These are phyloP conservation scores for Petrea volubilis DNA, from an alignment of 257 asterid species.

Conservation along the genomic window DNA sequence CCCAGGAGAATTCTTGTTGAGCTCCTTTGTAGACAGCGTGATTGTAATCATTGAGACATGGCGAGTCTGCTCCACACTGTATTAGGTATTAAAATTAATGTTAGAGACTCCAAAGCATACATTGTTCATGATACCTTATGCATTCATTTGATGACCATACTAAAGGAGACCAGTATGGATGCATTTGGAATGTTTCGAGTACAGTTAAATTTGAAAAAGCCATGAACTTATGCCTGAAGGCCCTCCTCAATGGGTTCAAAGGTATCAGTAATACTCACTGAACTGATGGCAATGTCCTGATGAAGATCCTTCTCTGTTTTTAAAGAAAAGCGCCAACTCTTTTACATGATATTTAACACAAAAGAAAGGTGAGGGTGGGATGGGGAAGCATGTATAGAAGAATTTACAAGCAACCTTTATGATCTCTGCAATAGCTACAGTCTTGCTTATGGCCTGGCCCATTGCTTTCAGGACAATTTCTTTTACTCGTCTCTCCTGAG, in stretches of 20 bases:
- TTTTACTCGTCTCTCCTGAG: slow-evolving; percentile 55
- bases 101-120: not conserved
- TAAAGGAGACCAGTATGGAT: not conserved
- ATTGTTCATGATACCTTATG: not conserved
- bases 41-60: slow-evolving; percentile 77
- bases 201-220: not conserved
- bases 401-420: slow-evolving; percentile 41
- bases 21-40: slow-evolving; percentile 59
- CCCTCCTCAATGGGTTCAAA: slow-evolving; percentile 89
- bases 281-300: slow-evolving; percentile 69
- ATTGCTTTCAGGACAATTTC: slow-evolving; percentile 74
- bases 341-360: not conserved
- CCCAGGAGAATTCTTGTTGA: slow-evolving; percentile 73
- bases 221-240: slow-evolving; percentile 57
- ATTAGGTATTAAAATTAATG: slow-evolving; percentile 10
- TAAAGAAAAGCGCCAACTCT: not conserved
- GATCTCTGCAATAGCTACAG: slow-evolving; percentile 68
- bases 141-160: not conserved
- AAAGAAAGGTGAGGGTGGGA: not conserved
- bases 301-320: slow-evolving; percentile 60
- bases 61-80: slow-evolving; percentile 77
- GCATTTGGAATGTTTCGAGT: not conserved
- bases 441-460: slow-evolving; percentile 81
- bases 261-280: slow-evolving; percentile 63
- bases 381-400: not conserved